Conservation (phyloP, 305 asterid species). For the Caryopteris hybrid region DNA sequence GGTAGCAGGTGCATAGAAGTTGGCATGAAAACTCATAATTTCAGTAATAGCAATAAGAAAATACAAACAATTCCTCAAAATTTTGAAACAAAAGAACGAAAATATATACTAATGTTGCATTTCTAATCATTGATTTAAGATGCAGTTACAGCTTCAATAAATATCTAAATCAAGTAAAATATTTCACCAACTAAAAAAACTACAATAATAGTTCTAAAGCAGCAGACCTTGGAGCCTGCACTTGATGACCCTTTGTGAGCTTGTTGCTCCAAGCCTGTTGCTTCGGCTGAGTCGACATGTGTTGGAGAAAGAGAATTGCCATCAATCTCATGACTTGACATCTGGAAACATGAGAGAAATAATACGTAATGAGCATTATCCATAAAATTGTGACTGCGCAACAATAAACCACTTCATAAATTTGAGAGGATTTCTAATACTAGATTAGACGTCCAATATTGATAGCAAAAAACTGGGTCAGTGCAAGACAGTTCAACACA, state of each 20-base stretch:
- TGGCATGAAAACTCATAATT: not conserved
- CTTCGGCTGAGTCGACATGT: conserved; percentile 34
- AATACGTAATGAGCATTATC: not conserved
- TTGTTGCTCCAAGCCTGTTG: conserved; percentile 27
- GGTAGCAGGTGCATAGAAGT: not conserved
- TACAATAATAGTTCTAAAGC: not conserved
- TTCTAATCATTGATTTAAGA: not conserved
- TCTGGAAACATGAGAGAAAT: conserved; percentile 16
- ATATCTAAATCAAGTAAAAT: not conserved
- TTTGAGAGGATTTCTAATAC: not conserved
- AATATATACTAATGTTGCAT: not conserved
- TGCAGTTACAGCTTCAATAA: not conserved
- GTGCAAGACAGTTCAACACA: not conserved
- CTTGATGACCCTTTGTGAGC: conserved; percentile 34
- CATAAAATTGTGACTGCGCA: not conserved
- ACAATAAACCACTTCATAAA: not conserved
- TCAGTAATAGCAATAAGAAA: not conserved
- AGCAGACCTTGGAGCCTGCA: conserved; percentile 45
- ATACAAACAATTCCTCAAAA: not conserved
- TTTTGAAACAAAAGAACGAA: not conserved
- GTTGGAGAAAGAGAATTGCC: conserved; percentile 33
- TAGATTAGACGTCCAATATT: not conserved
- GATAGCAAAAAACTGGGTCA: not conserved
- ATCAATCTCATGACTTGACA: conserved; percentile 40
- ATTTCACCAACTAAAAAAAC: conserved; percentile 1